These are phyloP conservation scores for Syncephalastrum racemosum DNA, from an alignment of 371 early-diverging fungal species.

Conservation along the genomic window DNA sequence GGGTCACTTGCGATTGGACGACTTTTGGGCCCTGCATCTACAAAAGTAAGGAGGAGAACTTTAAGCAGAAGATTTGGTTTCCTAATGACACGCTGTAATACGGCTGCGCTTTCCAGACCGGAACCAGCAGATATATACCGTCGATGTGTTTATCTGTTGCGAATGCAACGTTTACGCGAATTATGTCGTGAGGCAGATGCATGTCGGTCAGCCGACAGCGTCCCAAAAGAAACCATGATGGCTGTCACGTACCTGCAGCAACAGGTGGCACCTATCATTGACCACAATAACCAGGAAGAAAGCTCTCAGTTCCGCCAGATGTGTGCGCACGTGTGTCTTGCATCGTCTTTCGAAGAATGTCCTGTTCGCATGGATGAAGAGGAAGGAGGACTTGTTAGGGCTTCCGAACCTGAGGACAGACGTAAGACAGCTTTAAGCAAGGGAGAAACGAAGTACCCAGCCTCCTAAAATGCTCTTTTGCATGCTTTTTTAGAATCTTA, in stretches of 20 bases:
- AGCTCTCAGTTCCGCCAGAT: slow-evolving; percentile 65
- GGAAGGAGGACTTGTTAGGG: too few relatives aligned
- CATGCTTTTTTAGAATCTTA: slow-evolving; percentile 20
- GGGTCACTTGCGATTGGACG: slow-evolving; percentile 66
- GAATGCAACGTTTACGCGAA: slow-evolving; percentile 70
- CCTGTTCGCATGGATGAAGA: too few relatives aligned
- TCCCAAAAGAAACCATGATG: slow-evolving; percentile 30
- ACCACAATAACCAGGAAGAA: slow-evolving; percentile 65
- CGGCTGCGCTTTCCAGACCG: slow-evolving; percentile 49
- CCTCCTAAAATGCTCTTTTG: too few relatives aligned
- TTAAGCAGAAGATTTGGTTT: background rate
- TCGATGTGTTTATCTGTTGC: slow-evolving; percentile 60
- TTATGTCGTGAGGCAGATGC: slow-evolving; percentile 40
- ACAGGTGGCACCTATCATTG: slow-evolving; percentile 63
- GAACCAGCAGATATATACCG: slow-evolving; percentile 57
- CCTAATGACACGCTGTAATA: background rate
- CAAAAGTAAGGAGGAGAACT: slow-evolving; percentile 48
- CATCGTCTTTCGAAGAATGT: slow-evolving; percentile 6
- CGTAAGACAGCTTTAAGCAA: too few relatives aligned
- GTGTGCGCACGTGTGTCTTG: slow-evolving; percentile 56
- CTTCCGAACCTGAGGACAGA: too few relatives aligned
- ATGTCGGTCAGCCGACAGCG: slow-evolving; percentile 1
- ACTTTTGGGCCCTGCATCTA: slow-evolving; percentile 83
- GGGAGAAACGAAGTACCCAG: too few relatives aligned
- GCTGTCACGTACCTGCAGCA: slow-evolving; percentile 74